These are phyloP conservation scores for Penicillium palitans DNA, from an alignment of 2,329 filamentous ascomycete species.

Conservation along the genomic window DNA sequence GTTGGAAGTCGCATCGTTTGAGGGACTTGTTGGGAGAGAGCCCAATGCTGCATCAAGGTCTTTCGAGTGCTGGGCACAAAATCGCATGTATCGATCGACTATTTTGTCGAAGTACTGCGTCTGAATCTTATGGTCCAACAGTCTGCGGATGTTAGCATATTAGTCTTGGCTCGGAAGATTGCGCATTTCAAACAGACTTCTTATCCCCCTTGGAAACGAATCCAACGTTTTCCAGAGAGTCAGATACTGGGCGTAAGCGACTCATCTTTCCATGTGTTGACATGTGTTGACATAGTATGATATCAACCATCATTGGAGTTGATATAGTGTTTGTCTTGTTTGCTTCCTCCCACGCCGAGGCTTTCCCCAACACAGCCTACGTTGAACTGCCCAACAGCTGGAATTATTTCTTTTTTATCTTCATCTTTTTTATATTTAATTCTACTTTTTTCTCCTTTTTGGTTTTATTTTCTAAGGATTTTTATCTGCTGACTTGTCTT, in stretches of 20 bases:
- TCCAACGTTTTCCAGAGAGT: constrained; percentile 78
- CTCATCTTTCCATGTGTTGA: constrained; percentile 25
- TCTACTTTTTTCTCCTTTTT: background rate
- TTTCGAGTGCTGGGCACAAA: constrained; percentile 74
- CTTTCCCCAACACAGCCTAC: constrained; percentile 19
- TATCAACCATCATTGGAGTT: constrained; percentile 2
- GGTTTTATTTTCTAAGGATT: background rate
- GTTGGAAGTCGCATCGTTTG: constrained; percentile 42
- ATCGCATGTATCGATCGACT: constrained; percentile 82
- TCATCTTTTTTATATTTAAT: constrained; percentile 3
- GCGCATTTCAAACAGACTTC: constrained; percentile 55
- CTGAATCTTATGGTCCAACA: constrained; percentile 74
- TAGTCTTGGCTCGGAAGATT: constrained; percentile 7
- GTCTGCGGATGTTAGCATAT: constrained; percentile 49
- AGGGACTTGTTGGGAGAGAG: constrained; percentile 53
- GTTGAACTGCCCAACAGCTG: constrained; percentile 26
- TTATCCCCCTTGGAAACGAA: constrained; percentile 89
- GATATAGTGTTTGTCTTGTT: constrained; percentile 24
- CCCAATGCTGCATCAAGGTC: constrained; percentile 75
- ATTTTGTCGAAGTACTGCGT: constrained; percentile 85
- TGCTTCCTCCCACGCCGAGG: constrained; percentile 18
- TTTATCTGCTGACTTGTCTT: constrained; percentile 15
- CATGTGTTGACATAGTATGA: background rate
- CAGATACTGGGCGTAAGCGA: constrained; percentile 71
- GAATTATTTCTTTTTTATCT: constrained; percentile 5